These are phyloP conservation scores for Biscogniauxia mediterranea DNA, from an alignment of 2,329 filamentous ascomycete species.

Conservation along the genomic window DNA sequence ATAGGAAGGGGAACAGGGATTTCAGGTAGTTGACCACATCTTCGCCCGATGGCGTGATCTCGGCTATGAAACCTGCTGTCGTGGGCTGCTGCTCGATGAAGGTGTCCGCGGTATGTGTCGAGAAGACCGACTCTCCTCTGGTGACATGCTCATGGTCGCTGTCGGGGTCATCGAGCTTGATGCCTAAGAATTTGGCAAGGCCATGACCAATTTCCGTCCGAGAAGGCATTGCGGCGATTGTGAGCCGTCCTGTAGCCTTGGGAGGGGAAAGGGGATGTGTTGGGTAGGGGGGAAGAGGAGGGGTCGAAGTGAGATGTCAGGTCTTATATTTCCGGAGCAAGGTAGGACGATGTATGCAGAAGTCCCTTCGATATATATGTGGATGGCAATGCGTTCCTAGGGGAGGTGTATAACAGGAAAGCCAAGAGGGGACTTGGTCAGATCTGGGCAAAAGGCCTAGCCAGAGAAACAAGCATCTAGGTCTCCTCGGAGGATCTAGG, in stretches of 20 bases:
- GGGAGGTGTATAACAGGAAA: background rate
- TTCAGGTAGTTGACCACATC: constrained; percentile 60
- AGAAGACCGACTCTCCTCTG: constrained; percentile 77
- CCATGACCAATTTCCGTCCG: constrained; percentile 64
- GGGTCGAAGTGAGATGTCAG: background rate
- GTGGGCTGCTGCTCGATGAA: constrained; percentile 84
- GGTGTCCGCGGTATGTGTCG: constrained; percentile 67
- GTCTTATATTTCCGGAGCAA: background rate
- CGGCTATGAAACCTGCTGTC: constrained; percentile 66
- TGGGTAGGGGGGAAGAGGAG: constrained; percentile 1
- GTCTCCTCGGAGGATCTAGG: background rate
- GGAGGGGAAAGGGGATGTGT: background rate
- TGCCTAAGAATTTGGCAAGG: constrained; percentile 77
- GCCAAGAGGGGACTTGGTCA: background rate
- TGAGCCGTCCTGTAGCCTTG: background rate
- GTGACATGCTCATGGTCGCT: constrained; percentile 67
- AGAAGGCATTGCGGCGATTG: constrained; percentile 34
- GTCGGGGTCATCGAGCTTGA: constrained; percentile 73
- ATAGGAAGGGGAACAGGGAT: constrained; percentile 80
- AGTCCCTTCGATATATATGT: background rate
- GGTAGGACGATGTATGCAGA: background rate
- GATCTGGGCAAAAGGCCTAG: background rate
- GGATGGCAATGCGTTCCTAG: background rate
- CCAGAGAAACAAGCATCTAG: background rate
- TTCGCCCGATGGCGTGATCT: constrained; percentile 57